Percentiles rank a stretch among this genome's conserved stretches.
These are phyloP conservation scores for Taphrina communis DNA, from an alignment of 1,139 yeast species.

Conservation along the genomic window DNA sequence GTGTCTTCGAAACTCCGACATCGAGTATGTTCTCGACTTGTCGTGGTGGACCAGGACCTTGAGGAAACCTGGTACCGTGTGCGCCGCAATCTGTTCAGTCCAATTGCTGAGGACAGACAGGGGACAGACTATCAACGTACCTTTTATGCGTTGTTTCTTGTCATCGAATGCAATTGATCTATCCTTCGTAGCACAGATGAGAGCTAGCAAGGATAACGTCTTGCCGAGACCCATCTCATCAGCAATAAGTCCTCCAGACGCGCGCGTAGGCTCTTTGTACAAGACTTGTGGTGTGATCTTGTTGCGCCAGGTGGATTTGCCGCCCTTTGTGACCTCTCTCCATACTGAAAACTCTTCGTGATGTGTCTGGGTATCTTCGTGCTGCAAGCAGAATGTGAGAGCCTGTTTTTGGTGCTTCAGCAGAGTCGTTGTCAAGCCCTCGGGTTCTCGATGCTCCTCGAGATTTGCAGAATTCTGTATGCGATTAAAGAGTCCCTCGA, in stretches of 20 bases:
- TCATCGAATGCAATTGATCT: conserved; percentile 9
- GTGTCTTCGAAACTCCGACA: conserved; percentile 56
- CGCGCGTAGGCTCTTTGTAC: conserved; percentile 62
- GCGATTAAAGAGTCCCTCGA: conserved; percentile 27
- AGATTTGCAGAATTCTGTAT: conserved; percentile 28
- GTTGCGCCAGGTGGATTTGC: conserved; percentile 49
- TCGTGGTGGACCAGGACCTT: conserved; percentile 70
- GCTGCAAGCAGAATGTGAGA: conserved; percentile 88
- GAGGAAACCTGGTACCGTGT: conserved; percentile 62
- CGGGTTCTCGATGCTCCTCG: conserved; percentile 13
- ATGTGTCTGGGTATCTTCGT: conserved; percentile 64
- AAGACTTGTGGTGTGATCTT: conserved; percentile 50
- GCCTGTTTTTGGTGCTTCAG: conserved; percentile 41
- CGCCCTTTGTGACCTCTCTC: conserved; percentile 35
- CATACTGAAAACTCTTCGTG: conserved; percentile 47
- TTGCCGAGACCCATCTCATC: conserved; percentile 99
- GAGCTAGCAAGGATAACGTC: conserved; percentile 91
- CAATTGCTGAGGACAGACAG: conserved; percentile 82
- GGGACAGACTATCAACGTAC: conserved; percentile 88
- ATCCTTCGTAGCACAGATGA: conserved; percentile 65
- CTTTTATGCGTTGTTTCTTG: conserved; percentile 58
- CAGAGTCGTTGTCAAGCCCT: conserved; percentile 18
- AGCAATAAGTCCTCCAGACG: conserved; percentile 81
- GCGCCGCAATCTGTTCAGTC: conserved; percentile 70
- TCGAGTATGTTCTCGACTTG: conserved; percentile 49